Percentiles rank a stretch among this genome's conserved stretches.
Conservation (phyloP, 116 monocot genomes). For the Iris pallida region DNA sequence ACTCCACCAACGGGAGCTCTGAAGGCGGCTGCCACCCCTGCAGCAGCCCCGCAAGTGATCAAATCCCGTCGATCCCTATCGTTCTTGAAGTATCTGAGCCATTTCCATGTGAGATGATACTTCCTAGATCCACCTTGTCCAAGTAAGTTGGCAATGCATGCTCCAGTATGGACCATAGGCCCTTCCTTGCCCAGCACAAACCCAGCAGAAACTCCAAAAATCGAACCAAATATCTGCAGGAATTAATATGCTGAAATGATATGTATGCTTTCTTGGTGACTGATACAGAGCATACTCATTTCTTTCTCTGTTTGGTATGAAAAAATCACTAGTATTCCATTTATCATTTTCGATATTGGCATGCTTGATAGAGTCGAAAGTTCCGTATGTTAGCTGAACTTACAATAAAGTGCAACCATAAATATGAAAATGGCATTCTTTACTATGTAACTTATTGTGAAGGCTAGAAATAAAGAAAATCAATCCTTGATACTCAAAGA, state of each 20-base stretch:
- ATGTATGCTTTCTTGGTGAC: no score
- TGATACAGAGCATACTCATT: no score
- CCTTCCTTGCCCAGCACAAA: conserved; percentile 90
- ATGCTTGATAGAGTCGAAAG: no score
- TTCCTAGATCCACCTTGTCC: conserved; percentile 94
- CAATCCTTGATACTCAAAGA: no score
- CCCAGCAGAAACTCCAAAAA: conserved; percentile 83
- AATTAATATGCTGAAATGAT: neutral
- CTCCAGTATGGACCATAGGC: conserved; percentile 94
- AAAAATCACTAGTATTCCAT: no score
- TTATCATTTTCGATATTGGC: no score
- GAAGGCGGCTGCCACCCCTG: conserved; percentile 94
- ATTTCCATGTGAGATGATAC: conserved; percentile 79
- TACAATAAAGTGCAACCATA: no score
- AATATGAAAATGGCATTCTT: no score
- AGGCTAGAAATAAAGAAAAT: no score
- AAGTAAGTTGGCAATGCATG: conserved; percentile 80
- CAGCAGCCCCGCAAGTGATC: conserved; percentile 89
- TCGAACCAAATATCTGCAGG: conserved; percentile 82
- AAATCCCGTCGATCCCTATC: conserved; percentile 84
- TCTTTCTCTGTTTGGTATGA: no score
- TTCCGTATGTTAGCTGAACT: no score
- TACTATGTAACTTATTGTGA: no score
- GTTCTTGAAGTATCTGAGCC: conserved; percentile 94
- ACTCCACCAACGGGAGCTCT: conserved; percentile 96